phyloP scores from a whole-genome alignment of 1,284 basidiomycete genomes.

The Testicularia cyperi region DNA sequence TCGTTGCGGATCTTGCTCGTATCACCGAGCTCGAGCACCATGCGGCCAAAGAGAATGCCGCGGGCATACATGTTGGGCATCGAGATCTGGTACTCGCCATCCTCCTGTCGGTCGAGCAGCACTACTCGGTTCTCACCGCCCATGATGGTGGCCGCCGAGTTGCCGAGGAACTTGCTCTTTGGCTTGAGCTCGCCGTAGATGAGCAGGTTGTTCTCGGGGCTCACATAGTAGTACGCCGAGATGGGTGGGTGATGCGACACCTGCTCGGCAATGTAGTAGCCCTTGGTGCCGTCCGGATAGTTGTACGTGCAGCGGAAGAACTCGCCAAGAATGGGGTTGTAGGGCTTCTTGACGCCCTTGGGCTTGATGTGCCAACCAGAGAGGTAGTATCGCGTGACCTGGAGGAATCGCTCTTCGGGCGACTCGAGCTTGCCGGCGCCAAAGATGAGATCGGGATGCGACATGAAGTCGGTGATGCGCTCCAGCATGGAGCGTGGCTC shows the following conservation, averaged over 20 bases:
- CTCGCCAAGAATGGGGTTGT: constrained; percentile 95
- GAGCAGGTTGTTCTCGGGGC: constrained; percentile 76
- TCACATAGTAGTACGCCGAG: constrained; percentile 94
- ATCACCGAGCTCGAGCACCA: constrained; percentile 95
- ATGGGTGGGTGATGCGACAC: constrained; percentile 93
- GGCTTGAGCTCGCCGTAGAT: constrained; percentile 93
- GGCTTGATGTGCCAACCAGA: constrained; percentile 99
- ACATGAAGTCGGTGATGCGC: constrained; percentile 83
- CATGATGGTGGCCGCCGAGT: constrained; percentile 69
- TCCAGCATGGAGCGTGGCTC: constrained; percentile 60
- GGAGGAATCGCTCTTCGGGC: constrained; percentile 86
- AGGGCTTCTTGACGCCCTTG: constrained; percentile 99
- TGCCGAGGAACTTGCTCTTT: constrained; percentile 93
- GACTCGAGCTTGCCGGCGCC: constrained; percentile 76
- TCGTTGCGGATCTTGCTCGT: constrained; percentile 82
- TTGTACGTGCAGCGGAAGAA: constrained; percentile 96
- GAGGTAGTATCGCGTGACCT: constrained; percentile 89
- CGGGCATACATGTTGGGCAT: constrained; percentile 72
- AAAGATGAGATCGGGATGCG: constrained; percentile 95
- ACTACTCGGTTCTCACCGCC: constrained; percentile 77
- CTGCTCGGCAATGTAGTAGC: constrained; percentile 92
- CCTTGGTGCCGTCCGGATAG: constrained; percentile 85
- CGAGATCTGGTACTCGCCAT: constrained; percentile 55
- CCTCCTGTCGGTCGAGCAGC: constrained; percentile 50
- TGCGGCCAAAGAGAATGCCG: constrained; percentile 95